Conservation (phyloP, 1,284 basidiomycete genomes). For the Fomitopsis palustris region DNA sequence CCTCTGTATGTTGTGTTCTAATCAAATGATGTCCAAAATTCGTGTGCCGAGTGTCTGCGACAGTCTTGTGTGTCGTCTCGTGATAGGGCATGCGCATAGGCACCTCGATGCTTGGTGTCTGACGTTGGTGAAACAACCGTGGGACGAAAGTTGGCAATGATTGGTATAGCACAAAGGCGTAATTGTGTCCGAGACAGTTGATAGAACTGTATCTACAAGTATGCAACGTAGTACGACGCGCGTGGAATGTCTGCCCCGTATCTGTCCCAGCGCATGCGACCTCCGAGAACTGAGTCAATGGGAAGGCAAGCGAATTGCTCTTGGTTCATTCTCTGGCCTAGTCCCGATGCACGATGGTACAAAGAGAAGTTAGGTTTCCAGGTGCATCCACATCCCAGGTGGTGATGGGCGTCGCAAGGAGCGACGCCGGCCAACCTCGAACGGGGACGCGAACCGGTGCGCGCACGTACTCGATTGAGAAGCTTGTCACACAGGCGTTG, state of each 20-base stretch:
- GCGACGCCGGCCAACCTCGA: constrained; percentile 21
- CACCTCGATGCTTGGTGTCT: too few relatives aligned
- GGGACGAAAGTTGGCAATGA: not conserved
- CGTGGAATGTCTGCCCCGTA: constrained; percentile 72
- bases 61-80: too few relatives aligned
- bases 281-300: constrained; percentile 76
- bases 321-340: constrained; percentile 44
- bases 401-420: constrained; percentile 8
- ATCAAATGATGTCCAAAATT: too few relatives aligned
- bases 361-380: not conserved
- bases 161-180: too few relatives aligned
- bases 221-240: not conserved
- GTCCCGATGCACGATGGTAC: constrained; percentile 9
- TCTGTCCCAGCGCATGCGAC: constrained; percentile 76
- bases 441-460: constrained; percentile 19
- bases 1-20: constrained; percentile 3
- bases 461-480: not conserved
- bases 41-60: too few relatives aligned
- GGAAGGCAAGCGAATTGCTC: constrained; percentile 48
- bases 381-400: constrained; percentile 18
- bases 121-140: not conserved
- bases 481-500: not conserved
- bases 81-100: too few relatives aligned
- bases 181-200: too few relatives aligned
- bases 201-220: too few relatives aligned